Evolutionary conservation across 2,329 filamentous ascomycete genomes (phyloP).

Genomic region (Graphilbum ipis-grandicollis): DNA sequence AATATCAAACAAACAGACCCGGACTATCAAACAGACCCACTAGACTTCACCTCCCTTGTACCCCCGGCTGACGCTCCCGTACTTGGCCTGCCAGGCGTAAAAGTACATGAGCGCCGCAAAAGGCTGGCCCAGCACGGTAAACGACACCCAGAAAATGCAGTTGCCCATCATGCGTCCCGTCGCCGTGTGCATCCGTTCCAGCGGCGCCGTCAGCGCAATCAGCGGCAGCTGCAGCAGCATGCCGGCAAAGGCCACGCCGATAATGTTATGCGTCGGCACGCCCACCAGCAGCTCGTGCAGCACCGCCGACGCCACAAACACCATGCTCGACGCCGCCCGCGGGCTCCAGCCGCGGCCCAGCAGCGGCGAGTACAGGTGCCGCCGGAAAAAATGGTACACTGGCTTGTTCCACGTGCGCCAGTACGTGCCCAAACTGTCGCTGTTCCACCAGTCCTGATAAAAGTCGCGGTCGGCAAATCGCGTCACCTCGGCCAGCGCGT

Average conservation of each 20-base stretch:
- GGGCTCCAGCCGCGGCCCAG: constrained; percentile 68
- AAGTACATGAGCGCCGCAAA: constrained; percentile 88
- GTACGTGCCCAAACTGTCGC: constrained; percentile 66
- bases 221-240: constrained; percentile 90
- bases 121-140: constrained; percentile 89
- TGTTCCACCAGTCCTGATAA: constrained; percentile 98
- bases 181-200: constrained; percentile 63
- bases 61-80: constrained; percentile 55
- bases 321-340: constrained; percentile 52
- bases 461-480: constrained; percentile 86
- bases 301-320: constrained; percentile 77
- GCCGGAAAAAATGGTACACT: constrained; percentile 89
- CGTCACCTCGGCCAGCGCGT: constrained; percentile 79
- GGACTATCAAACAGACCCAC: too few relatives aligned
- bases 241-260: constrained; percentile 80
- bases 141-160: constrained; percentile 89
- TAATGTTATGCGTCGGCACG: constrained; percentile 83
- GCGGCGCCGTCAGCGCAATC: constrained; percentile 59
- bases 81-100: constrained; percentile 97
- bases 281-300: constrained; percentile 88
- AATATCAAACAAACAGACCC: too few relatives aligned
- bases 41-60: too few relatives aligned
- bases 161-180: constrained; percentile 74
- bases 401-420: constrained; percentile 98
- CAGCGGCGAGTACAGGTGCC: constrained; percentile 82